A percentile compares a stretch with the other conserved stretches of the same genome.
These are phyloP conservation scores for Fusarium agapanthi DNA, from an alignment of 2,329 filamentous ascomycete species.

Conservation along the genomic window DNA sequence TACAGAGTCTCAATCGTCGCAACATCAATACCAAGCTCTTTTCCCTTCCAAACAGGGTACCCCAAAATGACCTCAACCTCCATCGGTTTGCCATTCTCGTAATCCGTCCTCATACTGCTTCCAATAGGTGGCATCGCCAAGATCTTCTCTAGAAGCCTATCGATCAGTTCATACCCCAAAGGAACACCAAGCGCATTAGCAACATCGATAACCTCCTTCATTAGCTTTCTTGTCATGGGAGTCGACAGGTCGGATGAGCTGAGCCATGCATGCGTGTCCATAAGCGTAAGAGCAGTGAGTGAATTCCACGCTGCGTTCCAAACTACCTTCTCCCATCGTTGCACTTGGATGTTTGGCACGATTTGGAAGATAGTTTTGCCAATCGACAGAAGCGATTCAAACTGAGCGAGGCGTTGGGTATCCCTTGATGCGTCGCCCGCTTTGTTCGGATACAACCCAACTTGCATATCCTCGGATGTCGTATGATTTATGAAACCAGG, in stretches of 20 bases:
- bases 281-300: conserved; percentile 63
- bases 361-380: conserved; percentile 58
- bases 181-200: conserved; percentile 62
- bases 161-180: conserved; percentile 56
- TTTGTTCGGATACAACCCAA: conserved; percentile 59
- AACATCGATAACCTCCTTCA: conserved; percentile 63
- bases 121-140: conserved; percentile 53
- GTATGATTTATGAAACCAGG: conserved; percentile 61
- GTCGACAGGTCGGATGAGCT: conserved; percentile 55
- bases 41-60: conserved; percentile 65
- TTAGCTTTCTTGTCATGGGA: conserved; percentile 59
- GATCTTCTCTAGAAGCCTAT: conserved; percentile 58
- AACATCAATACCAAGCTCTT: conserved; percentile 62
- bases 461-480: conserved; percentile 62
- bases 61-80: conserved; percentile 71
- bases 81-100: conserved; percentile 64
- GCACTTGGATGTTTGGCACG: conserved; percentile 62
- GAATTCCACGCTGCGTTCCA: conserved; percentile 71
- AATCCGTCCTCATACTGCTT: conserved; percentile 67
- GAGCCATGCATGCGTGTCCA: conserved; percentile 62
- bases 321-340: conserved; percentile 68
- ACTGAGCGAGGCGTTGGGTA: conserved; percentile 49
- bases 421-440: conserved; percentile 44
- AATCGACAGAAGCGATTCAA: conserved; percentile 51
- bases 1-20: conserved; percentile 57